A percentile compares a stretch with the other conserved stretches of the same genome.
Conservation (phyloP, 1,284 basidiomycete species). For the Moesziomyces sp. region DNA sequence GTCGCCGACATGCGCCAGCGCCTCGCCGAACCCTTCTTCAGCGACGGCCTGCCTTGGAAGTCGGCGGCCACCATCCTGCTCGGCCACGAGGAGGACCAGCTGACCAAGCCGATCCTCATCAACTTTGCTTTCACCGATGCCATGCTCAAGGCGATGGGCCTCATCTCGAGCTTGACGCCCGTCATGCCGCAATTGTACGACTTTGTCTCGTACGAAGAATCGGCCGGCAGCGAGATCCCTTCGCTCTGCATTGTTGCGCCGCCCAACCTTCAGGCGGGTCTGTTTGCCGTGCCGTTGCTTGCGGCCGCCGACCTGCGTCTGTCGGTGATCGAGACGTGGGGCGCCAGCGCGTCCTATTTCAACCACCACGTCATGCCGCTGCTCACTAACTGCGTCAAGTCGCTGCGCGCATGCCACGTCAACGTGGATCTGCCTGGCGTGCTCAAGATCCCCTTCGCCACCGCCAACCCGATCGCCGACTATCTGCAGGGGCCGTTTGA, state of each 20-base stretch:
- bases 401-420: constrained; percentile 38
- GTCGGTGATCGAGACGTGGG: constrained; percentile 45
- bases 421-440: constrained; percentile 30
- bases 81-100: constrained; percentile 30
- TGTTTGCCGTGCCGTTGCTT: constrained; percentile 42
- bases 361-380: constrained; percentile 37
- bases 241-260: constrained; percentile 38
- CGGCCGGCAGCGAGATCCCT: constrained; percentile 34
- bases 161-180: constrained; percentile 31
- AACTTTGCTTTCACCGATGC: constrained; percentile 38
- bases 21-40: constrained; percentile 26
- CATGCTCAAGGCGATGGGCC: constrained; percentile 36
- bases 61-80: constrained; percentile 30
- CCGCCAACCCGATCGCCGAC: constrained; percentile 37
- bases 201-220: constrained; percentile 39
- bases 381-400: constrained; percentile 44
- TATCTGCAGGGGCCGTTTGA: constrained; percentile 42
- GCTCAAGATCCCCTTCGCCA: constrained; percentile 33
- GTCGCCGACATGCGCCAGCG: constrained; percentile 37
- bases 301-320: constrained; percentile 37
- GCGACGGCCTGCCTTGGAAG: constrained; percentile 32
- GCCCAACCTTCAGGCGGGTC: constrained; percentile 34
- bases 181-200: constrained; percentile 44
- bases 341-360: constrained; percentile 38
- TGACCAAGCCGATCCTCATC: constrained; percentile 43